Evolutionary conservation across 306 rosid genomes (phyloP).

Genomic region (Cucurbita ficifolia): DNA sequence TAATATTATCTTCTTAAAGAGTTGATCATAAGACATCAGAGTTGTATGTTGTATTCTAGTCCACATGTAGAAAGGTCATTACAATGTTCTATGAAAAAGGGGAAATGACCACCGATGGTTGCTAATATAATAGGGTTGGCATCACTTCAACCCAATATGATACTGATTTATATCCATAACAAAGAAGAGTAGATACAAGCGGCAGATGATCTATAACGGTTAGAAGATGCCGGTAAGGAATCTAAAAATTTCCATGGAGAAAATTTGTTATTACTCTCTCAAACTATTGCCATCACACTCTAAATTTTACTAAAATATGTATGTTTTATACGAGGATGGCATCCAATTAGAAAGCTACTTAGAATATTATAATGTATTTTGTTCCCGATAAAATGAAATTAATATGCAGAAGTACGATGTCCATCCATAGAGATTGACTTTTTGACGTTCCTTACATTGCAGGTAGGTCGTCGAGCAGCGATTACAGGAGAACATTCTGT

Average conservation of each 20-base stretch:
- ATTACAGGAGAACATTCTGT: slow-evolving; percentile 80
- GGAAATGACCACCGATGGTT: too few species aligned
- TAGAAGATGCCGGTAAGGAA: not conserved
- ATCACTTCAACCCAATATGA: too few species aligned
- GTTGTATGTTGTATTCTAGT: not conserved
- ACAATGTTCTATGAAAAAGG: not conserved
- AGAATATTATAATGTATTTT: not conserved
- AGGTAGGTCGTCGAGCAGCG: slow-evolving; percentile 61
- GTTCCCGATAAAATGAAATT: not conserved
- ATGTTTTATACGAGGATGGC: not conserved
- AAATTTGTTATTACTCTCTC: not conserved
- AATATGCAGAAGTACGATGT: not conserved
- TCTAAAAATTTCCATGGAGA: not conserved
- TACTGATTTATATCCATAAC: not conserved
- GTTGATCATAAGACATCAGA: not conserved
- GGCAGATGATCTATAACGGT: not conserved
- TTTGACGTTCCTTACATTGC: slow-evolving; percentile 42
- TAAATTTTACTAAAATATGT: not conserved
- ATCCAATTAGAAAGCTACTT: not conserved
- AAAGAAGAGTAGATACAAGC: not conserved
- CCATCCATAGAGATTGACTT: not conserved
- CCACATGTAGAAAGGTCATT: not conserved
- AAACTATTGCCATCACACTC: not conserved
- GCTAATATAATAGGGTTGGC: too few species aligned
- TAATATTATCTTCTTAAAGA: not conserved